phyloP scores from a whole-genome alignment of 805 yeast genomes.

The Metschnikowia bowlesiae region DNA sequence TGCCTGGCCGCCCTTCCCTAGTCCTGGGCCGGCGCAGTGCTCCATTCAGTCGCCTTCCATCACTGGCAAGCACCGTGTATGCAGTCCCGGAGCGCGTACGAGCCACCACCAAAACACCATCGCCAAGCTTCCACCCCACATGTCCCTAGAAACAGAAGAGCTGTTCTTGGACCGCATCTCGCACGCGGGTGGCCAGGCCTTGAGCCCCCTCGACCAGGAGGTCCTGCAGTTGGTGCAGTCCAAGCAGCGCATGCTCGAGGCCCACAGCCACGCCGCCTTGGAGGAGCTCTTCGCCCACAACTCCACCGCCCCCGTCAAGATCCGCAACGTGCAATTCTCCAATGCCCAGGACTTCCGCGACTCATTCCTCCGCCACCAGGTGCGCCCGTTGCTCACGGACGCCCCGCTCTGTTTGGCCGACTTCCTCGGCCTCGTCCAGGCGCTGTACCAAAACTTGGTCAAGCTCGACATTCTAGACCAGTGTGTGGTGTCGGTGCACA shows the following conservation, averaged over 20 bases:
- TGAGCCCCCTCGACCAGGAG: conserved; percentile 23
- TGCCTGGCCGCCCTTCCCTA: too few relatives aligned
- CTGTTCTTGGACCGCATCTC: conserved; percentile 31
- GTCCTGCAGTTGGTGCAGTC: conserved; percentile 22
- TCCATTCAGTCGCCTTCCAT: too few relatives aligned
- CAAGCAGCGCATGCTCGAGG: conserved; percentile 29
- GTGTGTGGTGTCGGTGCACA: conserved; percentile 30
- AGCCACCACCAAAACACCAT: too few relatives aligned
- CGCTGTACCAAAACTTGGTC: conserved; percentile 38
- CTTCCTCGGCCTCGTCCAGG: conserved; percentile 40
- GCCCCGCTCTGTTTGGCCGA: conserved; percentile 37
- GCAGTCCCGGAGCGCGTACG: too few relatives aligned
- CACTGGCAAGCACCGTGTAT: neutral
- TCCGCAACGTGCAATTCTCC: conserved; percentile 44
- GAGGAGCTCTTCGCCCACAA: conserved; percentile 31
- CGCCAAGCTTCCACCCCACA: neutral
- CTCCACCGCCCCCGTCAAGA: conserved; percentile 37
- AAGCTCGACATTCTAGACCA: conserved; percentile 43
- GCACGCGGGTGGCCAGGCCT: conserved; percentile 4
- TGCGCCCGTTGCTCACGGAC: conserved; percentile 40
- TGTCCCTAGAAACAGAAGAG: conserved; percentile 28
- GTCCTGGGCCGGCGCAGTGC: too few relatives aligned
- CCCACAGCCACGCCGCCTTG: conserved; percentile 31
- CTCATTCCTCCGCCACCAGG: conserved; percentile 42
- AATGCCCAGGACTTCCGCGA: conserved; percentile 47